Evolutionary conservation across 2,329 filamentous ascomycete species (phyloP), one percentile per base, ranked within the genome.

Genomic region (Aspergillus sp.): DNA sequence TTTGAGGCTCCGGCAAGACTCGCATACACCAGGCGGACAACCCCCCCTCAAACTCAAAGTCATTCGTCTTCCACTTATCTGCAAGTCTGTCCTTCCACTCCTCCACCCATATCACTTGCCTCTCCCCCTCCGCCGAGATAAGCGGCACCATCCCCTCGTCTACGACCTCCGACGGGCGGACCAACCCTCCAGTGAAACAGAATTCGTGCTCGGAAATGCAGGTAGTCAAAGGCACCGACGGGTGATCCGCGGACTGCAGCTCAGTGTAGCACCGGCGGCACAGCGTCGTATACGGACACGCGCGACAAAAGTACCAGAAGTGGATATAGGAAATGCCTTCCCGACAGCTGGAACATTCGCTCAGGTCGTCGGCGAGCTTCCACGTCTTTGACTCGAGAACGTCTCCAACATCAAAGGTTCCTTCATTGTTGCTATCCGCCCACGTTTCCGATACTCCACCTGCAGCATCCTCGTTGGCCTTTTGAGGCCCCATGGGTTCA

Each of bases 71-170:
- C 61, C 54, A 64, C 45, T 61, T 64, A 38, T 61, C 50, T 11
- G 25, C 41, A 7, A 64, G 61, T 17, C 30, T 48, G 34, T 64
- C 54, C 58, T 64, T 61, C 61, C 58, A 64, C 28, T 64, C 61
- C 19, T 61, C 54, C 3, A 64, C 47, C 58, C 58, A 64, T 25
- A 53, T 30, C 7, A 22, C 22, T 15, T 25, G 43, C 19, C 30
- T 58, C 23, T 58, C 22, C 2, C 61, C 61, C 43, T 47, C 43
- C 15, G 34, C 34, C 15, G 17, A n/a, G 11, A 34, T n/a, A 8
- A 54, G 11, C 9, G 25, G 43, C 6, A 55, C 53, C 28, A 9
- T 60, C 11, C 52, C 28, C 4, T 23, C 17, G 13, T n/a, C 22
- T 38, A 51, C 34, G 23, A 17, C 5, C n/a, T 49, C 54, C 1